phyloP scores from a whole-genome alignment of 2,329 filamentous ascomycete species.

The Arachnomyces sp. region DNA sequence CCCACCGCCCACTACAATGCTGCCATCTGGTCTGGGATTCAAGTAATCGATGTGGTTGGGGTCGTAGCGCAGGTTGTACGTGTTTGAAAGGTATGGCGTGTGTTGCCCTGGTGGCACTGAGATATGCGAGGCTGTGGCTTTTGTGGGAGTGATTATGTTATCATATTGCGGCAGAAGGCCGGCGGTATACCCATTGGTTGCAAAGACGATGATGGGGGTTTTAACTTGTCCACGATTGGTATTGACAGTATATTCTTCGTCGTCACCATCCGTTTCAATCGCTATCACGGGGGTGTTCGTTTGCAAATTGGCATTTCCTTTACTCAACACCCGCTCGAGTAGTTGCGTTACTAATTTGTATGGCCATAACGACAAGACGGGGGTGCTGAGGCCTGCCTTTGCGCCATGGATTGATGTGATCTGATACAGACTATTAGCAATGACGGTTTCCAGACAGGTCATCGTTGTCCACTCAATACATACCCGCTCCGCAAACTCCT shows the following conservation, averaged over 20 bases:
- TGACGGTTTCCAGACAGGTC: too few species aligned
- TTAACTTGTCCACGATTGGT: conserved; percentile 61
- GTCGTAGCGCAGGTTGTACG: conserved; percentile 56
- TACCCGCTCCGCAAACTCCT: conserved; percentile 20
- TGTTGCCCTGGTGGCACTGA: conserved; percentile 17
- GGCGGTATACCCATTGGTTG: conserved; percentile 79
- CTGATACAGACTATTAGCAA: too few species aligned
- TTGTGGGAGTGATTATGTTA: conserved; percentile 66
- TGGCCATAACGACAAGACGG: conserved; percentile 42
- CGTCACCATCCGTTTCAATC: conserved; percentile 19
- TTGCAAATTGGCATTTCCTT: conserved; percentile 47
- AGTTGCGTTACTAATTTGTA: conserved; percentile 75
- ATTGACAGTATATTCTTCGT: conserved; percentile 50
- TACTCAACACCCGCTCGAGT: conserved; percentile 51
- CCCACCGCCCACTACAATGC: conserved; percentile 57
- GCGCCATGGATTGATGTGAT: too few species aligned
- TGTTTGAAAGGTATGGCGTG: conserved; percentile 32
- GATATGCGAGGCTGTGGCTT: conserved; percentile 45
- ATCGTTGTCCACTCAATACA: conserved; percentile 13
- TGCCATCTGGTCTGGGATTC: conserved; percentile 48
- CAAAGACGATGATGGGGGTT: conserved; percentile 61
- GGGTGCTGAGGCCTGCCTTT: conserved; percentile 25
- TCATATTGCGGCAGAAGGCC: conserved; percentile 62
- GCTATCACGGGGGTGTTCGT: conserved; percentile 42
- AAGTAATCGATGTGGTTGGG: conserved; percentile 59